Conservation (phyloP, 2,329 filamentous ascomycete genomes). For the Emericellopsis cladophorae region DNA sequence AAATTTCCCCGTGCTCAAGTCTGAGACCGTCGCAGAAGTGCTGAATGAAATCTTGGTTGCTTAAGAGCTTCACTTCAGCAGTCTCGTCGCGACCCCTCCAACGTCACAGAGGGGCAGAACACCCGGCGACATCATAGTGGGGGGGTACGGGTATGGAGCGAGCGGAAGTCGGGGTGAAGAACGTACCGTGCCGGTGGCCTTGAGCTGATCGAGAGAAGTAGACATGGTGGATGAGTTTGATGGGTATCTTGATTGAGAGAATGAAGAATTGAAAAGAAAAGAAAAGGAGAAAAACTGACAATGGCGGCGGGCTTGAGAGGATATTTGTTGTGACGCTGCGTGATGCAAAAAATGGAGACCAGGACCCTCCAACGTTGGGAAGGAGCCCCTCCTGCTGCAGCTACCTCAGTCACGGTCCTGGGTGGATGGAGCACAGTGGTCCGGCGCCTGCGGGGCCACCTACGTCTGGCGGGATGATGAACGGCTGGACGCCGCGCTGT, state of each 20-base stretch:
- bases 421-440: too few species aligned
- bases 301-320: conserved; percentile 6
- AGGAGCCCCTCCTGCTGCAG: too few species aligned
- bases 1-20: too few species aligned
- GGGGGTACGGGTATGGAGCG: background rate
- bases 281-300: conserved; percentile 7
- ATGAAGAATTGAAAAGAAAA: conserved; percentile 2
- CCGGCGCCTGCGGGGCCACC: too few species aligned
- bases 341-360: too few species aligned
- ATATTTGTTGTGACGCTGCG: background rate
- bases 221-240: conserved; percentile 44
- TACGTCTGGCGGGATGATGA: too few species aligned
- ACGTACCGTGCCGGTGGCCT: conserved; percentile 91
- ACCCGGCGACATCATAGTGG: too few species aligned
- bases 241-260: background rate
- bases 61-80: background rate
- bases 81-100: background rate
- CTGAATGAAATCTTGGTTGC: too few species aligned
- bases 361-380: too few species aligned
- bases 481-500: too few species aligned
- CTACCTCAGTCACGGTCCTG: too few species aligned
- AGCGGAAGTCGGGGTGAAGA: background rate
- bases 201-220: conserved; percentile 90
- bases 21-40: too few species aligned
- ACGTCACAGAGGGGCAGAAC: conserved; percentile 2